Percentiles rank a stretch among this genome's conserved stretches.
phyloP scores from a whole-genome alignment of 78 protist species.

The Dictyostelium firmibasis region DNA sequence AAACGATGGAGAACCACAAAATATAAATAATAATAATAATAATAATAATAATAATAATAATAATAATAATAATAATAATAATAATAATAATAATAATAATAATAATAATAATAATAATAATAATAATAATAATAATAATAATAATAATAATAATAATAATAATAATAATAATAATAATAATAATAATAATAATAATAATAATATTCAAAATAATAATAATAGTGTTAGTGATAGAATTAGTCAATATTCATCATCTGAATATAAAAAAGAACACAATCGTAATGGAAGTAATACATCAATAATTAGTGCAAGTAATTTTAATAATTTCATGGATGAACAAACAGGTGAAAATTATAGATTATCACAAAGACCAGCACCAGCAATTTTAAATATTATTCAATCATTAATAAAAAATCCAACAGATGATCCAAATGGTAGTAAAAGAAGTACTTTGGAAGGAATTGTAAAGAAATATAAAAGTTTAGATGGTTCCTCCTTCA shows the following conservation, averaged over 20 bases:
- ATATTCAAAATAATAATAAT: background rate
- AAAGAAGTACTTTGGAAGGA: background rate
- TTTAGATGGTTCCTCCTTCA: background rate
- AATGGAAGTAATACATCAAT: background rate
- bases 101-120: background rate
- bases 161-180: background rate
- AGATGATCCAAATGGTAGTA: background rate
- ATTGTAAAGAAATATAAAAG: background rate
- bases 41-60: slow-evolving; percentile 4
- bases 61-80: slow-evolving; percentile 1
- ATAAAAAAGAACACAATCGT: background rate
- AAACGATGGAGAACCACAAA: no score
- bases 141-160: slow-evolving; percentile 2
- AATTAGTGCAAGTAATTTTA: background rate
- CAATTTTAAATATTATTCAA: background rate
- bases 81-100: background rate
- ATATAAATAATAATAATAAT: background rate
- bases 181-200: background rate
- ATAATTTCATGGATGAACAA: background rate
- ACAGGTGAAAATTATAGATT: background rate
- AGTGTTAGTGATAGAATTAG: background rate
- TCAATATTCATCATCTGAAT: background rate
- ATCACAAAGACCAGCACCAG: background rate
- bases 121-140: background rate
- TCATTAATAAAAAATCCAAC: background rate